Conservation (phyloP, 148 eudicot genomes). For the Camellia japonica region DNA sequence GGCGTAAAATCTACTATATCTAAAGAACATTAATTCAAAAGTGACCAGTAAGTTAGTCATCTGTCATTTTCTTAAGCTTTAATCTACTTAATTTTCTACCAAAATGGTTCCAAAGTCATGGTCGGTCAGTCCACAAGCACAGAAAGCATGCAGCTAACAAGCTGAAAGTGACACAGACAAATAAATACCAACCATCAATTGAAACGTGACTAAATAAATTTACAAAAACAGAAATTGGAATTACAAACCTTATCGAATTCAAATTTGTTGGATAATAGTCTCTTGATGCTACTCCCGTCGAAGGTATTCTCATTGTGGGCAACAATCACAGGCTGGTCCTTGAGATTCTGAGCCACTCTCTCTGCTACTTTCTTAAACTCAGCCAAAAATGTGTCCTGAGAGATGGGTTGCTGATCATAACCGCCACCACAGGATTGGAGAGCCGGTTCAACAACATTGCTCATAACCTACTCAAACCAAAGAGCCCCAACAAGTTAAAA, state of each 20-base stretch:
- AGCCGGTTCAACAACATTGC: slow-evolving; percentile 65
- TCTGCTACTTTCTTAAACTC: slow-evolving; percentile 58
- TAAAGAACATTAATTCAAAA: no score
- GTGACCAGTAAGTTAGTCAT: no score
- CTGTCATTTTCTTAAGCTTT: no score
- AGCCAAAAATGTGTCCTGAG: slow-evolving; percentile 60
- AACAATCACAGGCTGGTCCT: slow-evolving; percentile 86
- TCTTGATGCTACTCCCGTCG: slow-evolving; percentile 74
- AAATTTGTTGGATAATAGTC: slow-evolving; percentile 68
- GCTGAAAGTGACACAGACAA: no score
- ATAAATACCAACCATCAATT: no score
- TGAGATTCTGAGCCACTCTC: slow-evolving; percentile 56
- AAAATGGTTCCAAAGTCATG: neutral
- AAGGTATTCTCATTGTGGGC: slow-evolving; percentile 87
- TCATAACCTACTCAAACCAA: slow-evolving; percentile 47
- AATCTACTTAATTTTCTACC: no score
- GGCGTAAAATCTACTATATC: no score
- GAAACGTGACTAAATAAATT: no score
- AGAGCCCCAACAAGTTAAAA: neutral
- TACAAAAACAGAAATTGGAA: neutral
- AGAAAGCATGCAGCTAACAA: neutral
- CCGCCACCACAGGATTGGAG: slow-evolving; percentile 32
- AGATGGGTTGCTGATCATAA: slow-evolving; percentile 28
- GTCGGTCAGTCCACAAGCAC: neutral
- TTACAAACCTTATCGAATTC: slow-evolving; percentile 76